Percentiles rank a stretch among this genome's conserved stretches.
These are phyloP conservation scores for Triticum timopheevii DNA, from an alignment of 176 grass and related monocot genomes.

Conservation along the genomic window DNA sequence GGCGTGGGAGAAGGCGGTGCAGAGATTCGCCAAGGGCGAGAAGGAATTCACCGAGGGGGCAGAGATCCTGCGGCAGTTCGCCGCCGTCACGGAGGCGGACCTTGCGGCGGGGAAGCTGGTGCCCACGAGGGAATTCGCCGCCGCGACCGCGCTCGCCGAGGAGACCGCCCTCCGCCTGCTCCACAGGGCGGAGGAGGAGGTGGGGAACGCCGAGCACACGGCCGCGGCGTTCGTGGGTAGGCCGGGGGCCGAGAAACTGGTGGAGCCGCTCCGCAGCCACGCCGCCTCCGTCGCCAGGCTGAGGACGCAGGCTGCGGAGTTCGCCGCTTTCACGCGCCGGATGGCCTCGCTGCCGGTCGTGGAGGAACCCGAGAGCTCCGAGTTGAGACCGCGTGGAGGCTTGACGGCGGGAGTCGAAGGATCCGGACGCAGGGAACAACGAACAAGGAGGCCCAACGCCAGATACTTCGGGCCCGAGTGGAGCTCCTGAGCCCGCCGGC, in stretches of 20 bases:
- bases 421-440: background rate
- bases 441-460: background rate
- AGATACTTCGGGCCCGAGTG: background rate
- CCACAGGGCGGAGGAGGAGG: background rate
- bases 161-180: background rate
- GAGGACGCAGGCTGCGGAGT: background rate
- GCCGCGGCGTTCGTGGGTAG: background rate
- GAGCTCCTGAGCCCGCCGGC: background rate
- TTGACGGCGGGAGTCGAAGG: background rate
- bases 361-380: background rate
- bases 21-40: background rate
- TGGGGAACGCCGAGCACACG: background rate
- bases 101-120: background rate
- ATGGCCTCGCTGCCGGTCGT: background rate
- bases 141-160: background rate
- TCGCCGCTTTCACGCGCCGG: background rate
- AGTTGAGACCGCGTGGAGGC: background rate
- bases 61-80: background rate
- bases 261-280: background rate
- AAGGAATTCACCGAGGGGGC: background rate
- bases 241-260: background rate
- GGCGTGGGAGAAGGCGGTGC: background rate
- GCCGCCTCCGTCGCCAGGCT: background rate
- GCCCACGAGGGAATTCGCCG: background rate
- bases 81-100: background rate